These are phyloP conservation scores for Ophiostoma tasmaniense DNA, from an alignment of 2,329 filamentous ascomycete genomes.

Conservation along the genomic window DNA sequence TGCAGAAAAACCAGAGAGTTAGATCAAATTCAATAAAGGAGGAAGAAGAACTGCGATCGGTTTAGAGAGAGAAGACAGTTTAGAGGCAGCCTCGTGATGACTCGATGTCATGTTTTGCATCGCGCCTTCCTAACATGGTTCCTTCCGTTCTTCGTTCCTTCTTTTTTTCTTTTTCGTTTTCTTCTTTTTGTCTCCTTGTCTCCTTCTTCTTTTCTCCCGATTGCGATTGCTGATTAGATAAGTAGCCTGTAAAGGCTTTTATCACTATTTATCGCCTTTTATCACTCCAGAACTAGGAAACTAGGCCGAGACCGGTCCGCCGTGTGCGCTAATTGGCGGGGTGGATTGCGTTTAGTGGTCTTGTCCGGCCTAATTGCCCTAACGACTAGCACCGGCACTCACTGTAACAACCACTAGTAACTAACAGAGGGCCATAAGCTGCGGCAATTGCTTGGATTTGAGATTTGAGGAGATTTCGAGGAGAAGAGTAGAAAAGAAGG, in stretches of 20 bases:
- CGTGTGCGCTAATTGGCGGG: conserved; percentile 1
- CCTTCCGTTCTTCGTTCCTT: not conserved
- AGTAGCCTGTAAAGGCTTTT: not conserved
- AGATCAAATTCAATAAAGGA: not conserved
- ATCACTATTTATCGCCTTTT: not conserved
- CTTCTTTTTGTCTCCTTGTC: not conserved
- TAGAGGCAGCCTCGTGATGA: not conserved
- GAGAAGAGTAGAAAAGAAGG: not conserved
- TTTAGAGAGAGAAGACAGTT: not conserved
- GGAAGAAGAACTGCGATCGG: not conserved
- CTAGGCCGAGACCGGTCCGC: conserved; percentile 6
- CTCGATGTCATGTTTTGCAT: not conserved
- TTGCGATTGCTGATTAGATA: not conserved
- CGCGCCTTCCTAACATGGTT: not conserved
- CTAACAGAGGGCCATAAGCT: not conserved
- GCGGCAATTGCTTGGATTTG: not conserved
- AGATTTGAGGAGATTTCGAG: not conserved
- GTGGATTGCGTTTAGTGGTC: not conserved
- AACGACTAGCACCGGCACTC: not conserved
- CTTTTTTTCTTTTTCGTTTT: not conserved
- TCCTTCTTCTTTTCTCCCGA: not conserved
- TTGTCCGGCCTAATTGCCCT: not conserved
- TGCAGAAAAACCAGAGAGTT: not conserved
- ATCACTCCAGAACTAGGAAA: not conserved
- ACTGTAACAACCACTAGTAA: not conserved